These are phyloP conservation scores for Aspergillus haitiensis DNA, from an alignment of 495 filamentous ascomycete genomes.

Conservation along the genomic window DNA sequence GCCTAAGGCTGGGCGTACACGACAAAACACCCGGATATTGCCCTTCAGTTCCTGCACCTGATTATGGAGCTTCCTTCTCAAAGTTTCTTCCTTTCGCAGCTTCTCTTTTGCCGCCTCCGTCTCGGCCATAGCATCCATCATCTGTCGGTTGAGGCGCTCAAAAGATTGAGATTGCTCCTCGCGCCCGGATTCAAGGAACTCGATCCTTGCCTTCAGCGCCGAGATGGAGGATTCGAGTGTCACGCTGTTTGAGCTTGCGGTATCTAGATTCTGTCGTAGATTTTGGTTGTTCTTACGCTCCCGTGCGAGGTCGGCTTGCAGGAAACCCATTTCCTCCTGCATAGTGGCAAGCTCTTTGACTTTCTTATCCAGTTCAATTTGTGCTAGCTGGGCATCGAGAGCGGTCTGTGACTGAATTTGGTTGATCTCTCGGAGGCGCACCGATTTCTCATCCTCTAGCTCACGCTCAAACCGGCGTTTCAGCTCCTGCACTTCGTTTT, in stretches of 20 bases:
- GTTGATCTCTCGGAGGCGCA: constrained; percentile 61
- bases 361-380: constrained; percentile 62
- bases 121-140: constrained; percentile 71
- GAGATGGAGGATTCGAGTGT: constrained; percentile 71
- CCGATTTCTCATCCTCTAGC: constrained; percentile 63
- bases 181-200: constrained; percentile 83
- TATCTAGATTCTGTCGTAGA: constrained; percentile 62
- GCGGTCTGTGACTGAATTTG: constrained; percentile 61
- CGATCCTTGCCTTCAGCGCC: constrained; percentile 73
- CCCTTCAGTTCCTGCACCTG: constrained; percentile 98
- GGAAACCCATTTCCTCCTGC: constrained; percentile 50
- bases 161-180: constrained; percentile 82
- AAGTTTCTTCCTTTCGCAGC: constrained; percentile 84
- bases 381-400: constrained; percentile 61
- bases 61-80: constrained; percentile 91
- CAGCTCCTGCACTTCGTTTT: constrained; percentile 50
- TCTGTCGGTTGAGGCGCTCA: constrained; percentile 68
- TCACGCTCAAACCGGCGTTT: constrained; percentile 52
- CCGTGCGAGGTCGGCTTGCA: constrained; percentile 61
- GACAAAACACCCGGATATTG: constrained; percentile 97
- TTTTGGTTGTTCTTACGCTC: constrained; percentile 57
- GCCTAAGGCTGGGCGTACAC: constrained; percentile 79
- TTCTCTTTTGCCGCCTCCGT: constrained; percentile 74
- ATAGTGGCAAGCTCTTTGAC: constrained; percentile 58
- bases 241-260: constrained; percentile 60